These are phyloP conservation scores for Apostasia ramifera DNA, from an alignment of 106 monocot genomes.

Conservation along the genomic window DNA sequence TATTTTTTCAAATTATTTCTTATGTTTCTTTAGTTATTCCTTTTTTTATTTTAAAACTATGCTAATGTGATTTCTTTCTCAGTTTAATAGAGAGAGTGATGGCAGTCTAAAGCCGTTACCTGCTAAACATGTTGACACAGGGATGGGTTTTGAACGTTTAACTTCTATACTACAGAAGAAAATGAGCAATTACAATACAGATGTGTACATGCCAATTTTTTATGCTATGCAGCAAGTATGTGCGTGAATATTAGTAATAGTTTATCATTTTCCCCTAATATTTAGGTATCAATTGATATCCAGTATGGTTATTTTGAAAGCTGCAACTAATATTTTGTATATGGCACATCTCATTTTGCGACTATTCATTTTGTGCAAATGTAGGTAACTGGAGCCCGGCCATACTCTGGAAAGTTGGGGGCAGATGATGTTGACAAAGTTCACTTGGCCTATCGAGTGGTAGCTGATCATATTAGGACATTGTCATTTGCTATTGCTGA, in stretches of 20 bases:
- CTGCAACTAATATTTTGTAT: neutral
- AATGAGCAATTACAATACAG: slow-evolving; percentile 98
- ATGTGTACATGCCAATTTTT: slow-evolving; percentile 84
- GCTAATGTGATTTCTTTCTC: slow-evolving; percentile 9
- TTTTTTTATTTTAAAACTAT: slow-evolving; percentile 1
- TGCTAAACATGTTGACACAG: slow-evolving; percentile 91
- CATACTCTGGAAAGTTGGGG: slow-evolving; percentile 79
- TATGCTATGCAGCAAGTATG: slow-evolving; percentile 77
- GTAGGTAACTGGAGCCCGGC: slow-evolving; percentile 59
- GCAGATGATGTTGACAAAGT: slow-evolving; percentile 70
- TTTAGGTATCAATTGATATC: too few relatives aligned
- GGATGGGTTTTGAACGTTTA: slow-evolving; percentile 88
- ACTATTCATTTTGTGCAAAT: neutral
- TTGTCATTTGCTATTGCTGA: slow-evolving; percentile 95
- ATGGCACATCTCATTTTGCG: too few relatives aligned
- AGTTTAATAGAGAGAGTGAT: slow-evolving; percentile 90
- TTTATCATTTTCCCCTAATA: neutral
- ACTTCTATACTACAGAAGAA: slow-evolving; percentile 89
- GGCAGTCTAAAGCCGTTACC: slow-evolving; percentile 74
- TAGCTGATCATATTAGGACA: slow-evolving; percentile 94
- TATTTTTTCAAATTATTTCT: too few relatives aligned
- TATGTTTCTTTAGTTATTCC: neutral
- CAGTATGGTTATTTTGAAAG: too few relatives aligned
- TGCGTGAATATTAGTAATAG: neutral
- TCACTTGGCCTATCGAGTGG: slow-evolving; percentile 94